phyloP scores from a whole-genome alignment of 371 early-diverging fungal genomes.

The Mortierella sp. region DNA sequence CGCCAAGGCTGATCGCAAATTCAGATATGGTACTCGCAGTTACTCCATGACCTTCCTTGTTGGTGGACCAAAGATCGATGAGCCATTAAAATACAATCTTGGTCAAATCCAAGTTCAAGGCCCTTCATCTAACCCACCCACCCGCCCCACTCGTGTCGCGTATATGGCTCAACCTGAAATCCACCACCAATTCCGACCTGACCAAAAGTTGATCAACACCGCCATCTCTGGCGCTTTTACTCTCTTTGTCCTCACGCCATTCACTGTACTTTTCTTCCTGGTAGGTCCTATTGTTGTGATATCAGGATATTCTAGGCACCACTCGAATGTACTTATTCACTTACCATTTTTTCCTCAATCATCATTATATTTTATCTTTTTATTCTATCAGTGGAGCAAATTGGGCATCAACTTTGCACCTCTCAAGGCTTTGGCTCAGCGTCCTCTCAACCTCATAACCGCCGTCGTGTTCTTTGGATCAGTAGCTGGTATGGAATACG shows the following conservation, averaged over 20 bases:
- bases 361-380: not conserved
- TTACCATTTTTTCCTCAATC: too few species aligned
- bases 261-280: constrained; percentile 67
- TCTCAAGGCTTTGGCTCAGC: constrained; percentile 26
- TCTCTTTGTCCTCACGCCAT: constrained; percentile 71
- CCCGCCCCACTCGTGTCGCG: constrained; percentile 30
- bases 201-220: constrained; percentile 71
- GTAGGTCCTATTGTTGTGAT: constrained; percentile 61
- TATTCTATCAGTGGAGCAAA: constrained; percentile 32
- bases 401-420: constrained; percentile 51
- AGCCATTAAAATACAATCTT: constrained; percentile 42
- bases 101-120: constrained; percentile 51
- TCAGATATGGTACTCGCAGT: constrained; percentile 48
- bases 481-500: constrained; percentile 66
- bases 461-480: constrained; percentile 70
- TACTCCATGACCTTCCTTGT: constrained; percentile 55
- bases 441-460: constrained; percentile 55
- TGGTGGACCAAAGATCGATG: constrained; percentile 44
- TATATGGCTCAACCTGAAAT: constrained; percentile 73
- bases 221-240: constrained; percentile 71
- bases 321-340: too few species aligned
- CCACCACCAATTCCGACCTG: constrained; percentile 73
- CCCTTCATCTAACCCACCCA: constrained; percentile 32
- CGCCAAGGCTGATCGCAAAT: constrained; percentile 26
- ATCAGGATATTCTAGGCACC: too few species aligned